Percentiles rank a stretch among this genome's conserved stretches.
phyloP scores from a whole-genome alignment of 2,329 filamentous ascomycete species.

The Leptographium wingfieldii region DNA sequence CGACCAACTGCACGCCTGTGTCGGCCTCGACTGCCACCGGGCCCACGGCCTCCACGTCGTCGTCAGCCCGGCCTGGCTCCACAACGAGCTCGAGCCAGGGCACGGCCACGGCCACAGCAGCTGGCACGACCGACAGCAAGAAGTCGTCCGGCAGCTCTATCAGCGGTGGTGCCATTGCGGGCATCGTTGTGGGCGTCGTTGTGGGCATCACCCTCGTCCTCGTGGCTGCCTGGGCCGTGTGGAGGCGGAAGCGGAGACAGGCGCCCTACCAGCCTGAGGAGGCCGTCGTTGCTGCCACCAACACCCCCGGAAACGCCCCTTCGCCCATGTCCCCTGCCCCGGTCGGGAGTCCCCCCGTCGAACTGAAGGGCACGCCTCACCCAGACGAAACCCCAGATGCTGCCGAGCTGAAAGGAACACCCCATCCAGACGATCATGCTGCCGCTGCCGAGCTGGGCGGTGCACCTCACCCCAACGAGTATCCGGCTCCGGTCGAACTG shows the following conservation, averaged over 20 bases:
- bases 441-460: background rate
- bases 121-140: background rate
- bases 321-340: background rate
- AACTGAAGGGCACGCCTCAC: too few relatives aligned
- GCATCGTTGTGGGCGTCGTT: background rate
- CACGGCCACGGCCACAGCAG: background rate
- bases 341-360: too few relatives aligned
- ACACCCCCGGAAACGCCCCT: background rate
- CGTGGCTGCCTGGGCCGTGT: background rate
- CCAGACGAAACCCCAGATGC: too few relatives aligned
- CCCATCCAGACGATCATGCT: background rate
- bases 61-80: background rate
- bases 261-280: background rate
- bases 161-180: background rate
- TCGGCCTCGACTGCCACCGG: background rate
- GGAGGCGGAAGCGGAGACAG: background rate
- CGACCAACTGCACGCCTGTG: background rate
- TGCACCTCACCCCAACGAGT: background rate
- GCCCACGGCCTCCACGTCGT: background rate
- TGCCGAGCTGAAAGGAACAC: background rate
- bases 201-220: background rate
- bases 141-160: background rate
- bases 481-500: background rate
- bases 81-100: background rate
- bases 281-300: background rate